These are phyloP conservation scores for Aleurites moluccanus DNA, from an alignment of 441 rosid species.

Conservation along the genomic window DNA sequence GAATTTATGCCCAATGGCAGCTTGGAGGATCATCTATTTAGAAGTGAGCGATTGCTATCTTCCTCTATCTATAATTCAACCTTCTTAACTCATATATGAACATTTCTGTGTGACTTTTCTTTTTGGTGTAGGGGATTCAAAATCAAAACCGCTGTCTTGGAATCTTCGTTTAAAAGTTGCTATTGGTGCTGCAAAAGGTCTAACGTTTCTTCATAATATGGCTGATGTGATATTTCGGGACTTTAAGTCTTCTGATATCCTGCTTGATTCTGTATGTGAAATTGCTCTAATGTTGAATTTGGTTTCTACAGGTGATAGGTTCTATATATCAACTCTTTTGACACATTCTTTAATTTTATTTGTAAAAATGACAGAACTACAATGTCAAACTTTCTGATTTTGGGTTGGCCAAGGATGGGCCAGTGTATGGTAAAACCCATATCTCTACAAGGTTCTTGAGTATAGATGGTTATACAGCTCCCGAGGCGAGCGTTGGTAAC, in stretches of 20 bases:
- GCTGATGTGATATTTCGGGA: slow-evolving; percentile 83
- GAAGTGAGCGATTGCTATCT: slow-evolving; percentile 42
- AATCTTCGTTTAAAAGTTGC: slow-evolving; percentile 67
- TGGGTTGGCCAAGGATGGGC: slow-evolving; percentile 94
- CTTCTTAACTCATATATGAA: background rate
- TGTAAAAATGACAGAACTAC: slow-evolving; percentile 47
- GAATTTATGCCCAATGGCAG: slow-evolving; percentile 87
- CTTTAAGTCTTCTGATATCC: slow-evolving; percentile 70
- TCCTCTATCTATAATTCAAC: background rate
- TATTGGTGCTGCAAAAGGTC: slow-evolving; percentile 32
- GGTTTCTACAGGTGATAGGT: background rate
- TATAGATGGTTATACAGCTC: slow-evolving; percentile 86
- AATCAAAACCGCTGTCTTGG: slow-evolving; percentile 75
- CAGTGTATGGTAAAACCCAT: slow-evolving; percentile 55
- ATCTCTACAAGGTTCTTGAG: slow-evolving; percentile 70
- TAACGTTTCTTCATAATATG: slow-evolving; percentile 76
- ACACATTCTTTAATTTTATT: slow-evolving; percentile 8
- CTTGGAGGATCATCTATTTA: slow-evolving; percentile 70
- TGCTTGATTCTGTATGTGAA: slow-evolving; percentile 65
- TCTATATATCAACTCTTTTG: background rate
- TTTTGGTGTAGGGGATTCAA: slow-evolving; percentile 43
- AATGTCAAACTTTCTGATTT: slow-evolving; percentile 93
- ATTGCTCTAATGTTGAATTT: background rate
- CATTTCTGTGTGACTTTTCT: background rate
- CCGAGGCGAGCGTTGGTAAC: slow-evolving; percentile 80